Conservation (phyloP, 2,329 filamentous ascomycete species). For the Nigrospora sphaerica region DNA sequence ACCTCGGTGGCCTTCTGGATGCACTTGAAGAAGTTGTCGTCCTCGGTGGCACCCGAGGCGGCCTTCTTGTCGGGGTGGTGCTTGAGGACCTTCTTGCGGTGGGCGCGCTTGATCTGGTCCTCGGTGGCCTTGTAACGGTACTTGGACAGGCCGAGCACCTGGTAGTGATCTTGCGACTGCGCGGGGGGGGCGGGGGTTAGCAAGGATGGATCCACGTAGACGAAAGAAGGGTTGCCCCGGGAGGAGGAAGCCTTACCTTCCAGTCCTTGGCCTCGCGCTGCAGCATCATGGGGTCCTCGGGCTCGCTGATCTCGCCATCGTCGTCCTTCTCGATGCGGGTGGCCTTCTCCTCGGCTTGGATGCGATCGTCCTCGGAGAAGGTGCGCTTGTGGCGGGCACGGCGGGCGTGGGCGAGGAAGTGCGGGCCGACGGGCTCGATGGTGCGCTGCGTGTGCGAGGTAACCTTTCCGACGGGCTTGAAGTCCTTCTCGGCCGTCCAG, state of each 20-base stretch:
- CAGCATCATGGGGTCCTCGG: constrained; percentile 88
- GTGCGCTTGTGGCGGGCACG: constrained; percentile 94
- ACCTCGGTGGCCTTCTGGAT: constrained; percentile 97
- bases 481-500: constrained; percentile 86
- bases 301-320: constrained; percentile 83
- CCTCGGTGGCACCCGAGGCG: constrained; percentile 76
- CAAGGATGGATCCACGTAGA: neutral
- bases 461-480: constrained; percentile 74
- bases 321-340: constrained; percentile 95
- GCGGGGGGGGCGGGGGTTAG: neutral
- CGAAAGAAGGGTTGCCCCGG: neutral
- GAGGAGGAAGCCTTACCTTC: constrained; percentile 60
- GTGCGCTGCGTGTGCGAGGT: constrained; percentile 75
- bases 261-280: constrained; percentile 96
- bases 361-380: constrained; percentile 96
- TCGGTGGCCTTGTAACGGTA: constrained; percentile 90
- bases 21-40: constrained; percentile 99
- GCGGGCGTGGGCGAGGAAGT: constrained; percentile 95
- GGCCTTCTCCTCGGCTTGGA: constrained; percentile 88
- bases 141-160: constrained; percentile 86
- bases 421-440: constrained; percentile 91
- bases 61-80: constrained; percentile 99
- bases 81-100: constrained; percentile 98
- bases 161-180: constrained; percentile 93
- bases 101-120: constrained; percentile 97